These are phyloP conservation scores for Grosmannia penicillata DNA, from an alignment of 2,329 filamentous ascomycete genomes.

Conservation along the genomic window DNA sequence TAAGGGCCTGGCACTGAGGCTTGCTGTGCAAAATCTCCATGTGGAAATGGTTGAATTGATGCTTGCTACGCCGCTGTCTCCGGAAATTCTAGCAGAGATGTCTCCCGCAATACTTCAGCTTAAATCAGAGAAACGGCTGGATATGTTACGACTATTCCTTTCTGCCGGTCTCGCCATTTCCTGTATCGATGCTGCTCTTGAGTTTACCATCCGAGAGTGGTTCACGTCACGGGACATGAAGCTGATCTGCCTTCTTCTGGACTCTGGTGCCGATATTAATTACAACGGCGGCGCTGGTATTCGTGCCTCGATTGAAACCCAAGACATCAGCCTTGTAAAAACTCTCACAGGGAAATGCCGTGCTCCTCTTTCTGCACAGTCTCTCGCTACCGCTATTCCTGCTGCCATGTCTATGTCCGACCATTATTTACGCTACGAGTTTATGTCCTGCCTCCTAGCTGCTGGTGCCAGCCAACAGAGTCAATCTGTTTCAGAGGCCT, in stretches of 20 bases:
- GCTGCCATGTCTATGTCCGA: constrained; percentile 35
- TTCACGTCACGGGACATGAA: constrained; percentile 31
- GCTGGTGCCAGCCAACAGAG: constrained; percentile 23
- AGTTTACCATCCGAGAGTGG: constrained; percentile 35
- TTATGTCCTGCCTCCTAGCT: constrained; percentile 30
- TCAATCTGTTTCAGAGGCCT: constrained; percentile 25
- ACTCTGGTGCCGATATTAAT: constrained; percentile 37
- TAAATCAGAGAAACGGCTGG: constrained; percentile 25
- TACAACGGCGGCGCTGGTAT: constrained; percentile 36
- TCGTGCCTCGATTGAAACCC: constrained; percentile 29
- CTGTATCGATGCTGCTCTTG: constrained; percentile 32
- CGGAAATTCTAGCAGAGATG: constrained; percentile 29
- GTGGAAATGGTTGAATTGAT: constrained; percentile 28
- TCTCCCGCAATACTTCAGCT: constrained; percentile 34
- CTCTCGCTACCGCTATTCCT: constrained; percentile 27
- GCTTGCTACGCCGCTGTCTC: constrained; percentile 29
- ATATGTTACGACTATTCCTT: constrained; percentile 35
- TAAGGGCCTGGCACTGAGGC: constrained; percentile 33
- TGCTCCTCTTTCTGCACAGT: too few relatives aligned
- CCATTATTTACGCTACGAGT: constrained; percentile 25
- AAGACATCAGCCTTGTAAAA: constrained; percentile 30
- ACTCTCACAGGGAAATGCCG: too few relatives aligned
- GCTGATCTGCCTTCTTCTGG: constrained; percentile 36
- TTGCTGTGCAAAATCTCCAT: constrained; percentile 31
- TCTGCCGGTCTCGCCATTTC: constrained; percentile 30